Conservation (phyloP, 352 stramenopile species). For the Globisporangium lucens region DNA sequence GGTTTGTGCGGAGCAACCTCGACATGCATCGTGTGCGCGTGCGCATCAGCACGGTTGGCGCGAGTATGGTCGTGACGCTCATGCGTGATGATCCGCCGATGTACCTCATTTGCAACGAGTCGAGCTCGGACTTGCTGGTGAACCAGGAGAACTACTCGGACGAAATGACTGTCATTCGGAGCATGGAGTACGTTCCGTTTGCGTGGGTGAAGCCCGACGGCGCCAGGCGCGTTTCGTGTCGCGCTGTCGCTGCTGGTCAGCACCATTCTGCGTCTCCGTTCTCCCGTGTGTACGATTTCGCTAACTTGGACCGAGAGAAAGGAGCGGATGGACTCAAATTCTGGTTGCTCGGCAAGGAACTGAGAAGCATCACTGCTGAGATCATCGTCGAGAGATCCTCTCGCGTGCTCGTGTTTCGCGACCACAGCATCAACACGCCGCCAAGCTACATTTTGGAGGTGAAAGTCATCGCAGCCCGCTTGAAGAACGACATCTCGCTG, state of each 20-base stretch:
- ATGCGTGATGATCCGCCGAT: slow-evolving; percentile 75
- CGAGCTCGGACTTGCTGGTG: slow-evolving; percentile 67
- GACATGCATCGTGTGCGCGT: slow-evolving; percentile 72
- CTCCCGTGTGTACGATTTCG: slow-evolving; percentile 82
- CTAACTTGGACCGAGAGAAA: slow-evolving; percentile 75
- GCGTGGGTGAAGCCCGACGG: slow-evolving; percentile 77
- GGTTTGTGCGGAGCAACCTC: slow-evolving; percentile 37
- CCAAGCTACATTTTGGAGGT: slow-evolving; percentile 80
- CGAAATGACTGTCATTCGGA: slow-evolving; percentile 58
- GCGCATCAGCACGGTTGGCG: slow-evolving; percentile 70
- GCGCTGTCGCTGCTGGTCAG: slow-evolving; percentile 44
- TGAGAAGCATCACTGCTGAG: slow-evolving; percentile 63
- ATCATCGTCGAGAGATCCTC: slow-evolving; percentile 80
- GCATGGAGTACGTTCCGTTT: slow-evolving; percentile 74
- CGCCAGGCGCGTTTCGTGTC: slow-evolving; percentile 70
- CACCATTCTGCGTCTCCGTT: slow-evolving; percentile 53
- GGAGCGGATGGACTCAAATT: slow-evolving; percentile 70
- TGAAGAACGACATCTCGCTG: slow-evolving; percentile 59
- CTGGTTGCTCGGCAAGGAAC: slow-evolving; percentile 65
- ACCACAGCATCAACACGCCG: slow-evolving; percentile 48
- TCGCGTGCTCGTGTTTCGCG: slow-evolving; percentile 75
- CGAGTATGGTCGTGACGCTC: slow-evolving; percentile 80
- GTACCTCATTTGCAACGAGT: slow-evolving; percentile 86
- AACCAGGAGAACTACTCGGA: slow-evolving; percentile 67
- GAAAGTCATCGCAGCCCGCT: slow-evolving; percentile 74